Base-by-base conservation (phyloP, 1,139 yeast species). In the Lodderomyces jiufengensis region DNA sequence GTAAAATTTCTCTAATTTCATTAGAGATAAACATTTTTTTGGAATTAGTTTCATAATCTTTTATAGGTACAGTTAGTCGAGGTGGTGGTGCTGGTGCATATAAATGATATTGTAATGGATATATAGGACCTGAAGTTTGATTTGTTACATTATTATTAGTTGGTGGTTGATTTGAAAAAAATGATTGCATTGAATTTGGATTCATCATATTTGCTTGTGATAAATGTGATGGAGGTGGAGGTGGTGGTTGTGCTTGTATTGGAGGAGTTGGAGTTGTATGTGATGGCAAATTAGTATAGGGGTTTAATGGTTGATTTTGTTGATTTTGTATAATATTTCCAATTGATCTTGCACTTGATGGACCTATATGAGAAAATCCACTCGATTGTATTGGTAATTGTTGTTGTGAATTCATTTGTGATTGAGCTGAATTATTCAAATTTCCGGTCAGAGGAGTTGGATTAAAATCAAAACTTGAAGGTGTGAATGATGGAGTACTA, bases 41-140 rank as follows among this genome's bases (percentile, higher is more conserved):
- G 4, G 82, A 76, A 28, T 76, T 77, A 33, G 87, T 73, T 58
- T 87, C 90, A 54, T 87, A 78, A 1, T 84, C 76, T 29, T 76
- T 73, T 43, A 83, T 61, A 4, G 81, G 80, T 8, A 76, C 59
- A 13, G 73, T 66, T 40, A 78, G 59, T 45, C 84, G 78, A 20
- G 90, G 90, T 4, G 95, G 94, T 3, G 95, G 86, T 13, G 78
- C 76, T 1, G 97, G 97, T 0, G 97, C 95, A 58, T 90, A 90
- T 33, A 88, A 61, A 58, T 90, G 96, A 53, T 86, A 85, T 51
- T 88, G 92, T 33, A 87, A 64, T 2, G 95, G 92, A 48, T 69
- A 32, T 24, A 82, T 32, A 29, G 39, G 20, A 18, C 22, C 27
- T 18, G 27, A 18, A 11, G 24, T 24, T 20, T 16, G 24, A 20